Base-by-base conservation (phyloP, 2,329 filamentous ascomycete genomes). In the Verticillium albo-atrum region DNA sequence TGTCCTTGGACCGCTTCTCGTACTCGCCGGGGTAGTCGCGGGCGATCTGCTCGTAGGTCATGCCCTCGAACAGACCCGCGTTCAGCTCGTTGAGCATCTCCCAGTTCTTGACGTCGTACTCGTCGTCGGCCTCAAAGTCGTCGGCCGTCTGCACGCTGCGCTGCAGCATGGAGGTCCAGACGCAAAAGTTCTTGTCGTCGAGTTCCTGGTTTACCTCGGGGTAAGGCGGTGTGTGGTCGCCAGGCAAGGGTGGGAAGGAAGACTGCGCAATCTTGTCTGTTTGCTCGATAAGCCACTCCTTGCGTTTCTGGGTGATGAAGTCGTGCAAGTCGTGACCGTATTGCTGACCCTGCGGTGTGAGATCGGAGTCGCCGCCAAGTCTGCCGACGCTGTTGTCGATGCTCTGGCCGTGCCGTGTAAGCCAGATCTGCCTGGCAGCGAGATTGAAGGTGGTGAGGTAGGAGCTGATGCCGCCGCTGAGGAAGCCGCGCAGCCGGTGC, bases 361-460 rank as follows among this genome's bases (percentile, higher is more conserved):
- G 79, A 20, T 90, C 83, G 1, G 93, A 94, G 72, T 99, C 89
- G 52, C 95, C 95, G 47, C 95, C 95, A 62, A 99, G 91, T 72
- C 91, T 96, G 62, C 93, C 92, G 3, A 87, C 81, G 60, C 90
- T 82, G 70, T 99, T 97, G 72, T 99, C 95, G 62, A 85, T 72
- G 59, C 92, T 97, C 74, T 97, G 91, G 50, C 95, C 95, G 70
- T 98, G 95, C 56, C 95, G 83, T 2, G 95, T 98, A 70, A 99
- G 96, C 95, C 95, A 99, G 62, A 99, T 98, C 74, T 97, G 94
- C 58, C 95, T 85, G 1, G 95, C 93, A 0, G 94, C 91, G 17
- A 99, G 83, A 68, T 99, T 98, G 81, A 99, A 99, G 67, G 96
- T 98, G 53, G 95, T 89, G 10, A 99, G 82, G 69, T 98, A 99